Evolutionary conservation across 108 stramenopile species (phyloP), one percentile per base, ranked within the genome.

Genomic region (Thalassiosira profunda): DNA sequence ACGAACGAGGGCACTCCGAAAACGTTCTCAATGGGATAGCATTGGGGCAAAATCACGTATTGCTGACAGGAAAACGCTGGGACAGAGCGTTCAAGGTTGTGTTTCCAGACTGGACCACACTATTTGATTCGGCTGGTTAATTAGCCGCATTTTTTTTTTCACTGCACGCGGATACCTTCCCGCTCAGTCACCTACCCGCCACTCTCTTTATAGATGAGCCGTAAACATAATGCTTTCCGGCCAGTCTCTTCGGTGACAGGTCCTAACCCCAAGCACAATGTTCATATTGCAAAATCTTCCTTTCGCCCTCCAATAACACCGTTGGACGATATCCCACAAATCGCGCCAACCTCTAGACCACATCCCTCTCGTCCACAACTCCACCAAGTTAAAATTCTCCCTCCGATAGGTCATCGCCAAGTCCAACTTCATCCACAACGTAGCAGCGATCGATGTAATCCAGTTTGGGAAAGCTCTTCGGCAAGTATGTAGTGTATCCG

Each of bases 21-120:
- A 87, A 95, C 71, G 91, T 92, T 21, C 62, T 95, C 7, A 95
- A 95, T 78, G 94, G 94, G 11, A 92, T 95, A 35, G 92, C 94
- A 1, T 71, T 92, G 26, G 90, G 88, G 0, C 58, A 61, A 18
- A 85, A 92, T 58, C 79, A 86, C 26, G 87, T 86, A 30, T 56
- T 88, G 24, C 35, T 95, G 20, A 91, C 91, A 10, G 94, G 83
- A n/a, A 81, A 84, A 43, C 53, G 65, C 1, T 93, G 92, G 92
- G 81, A 89, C 65, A 59, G 86, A 58, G 90, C 90, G 78, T 90
- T 81, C 70, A 82, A 72, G 40, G 59, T 93, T 17, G 42, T 12
- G 29, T 79, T 79, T 46, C 28, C 46, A 0, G 70, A 79, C 40
- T 79, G 77, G 77, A 63, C 77, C 21, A 63, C 64, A 6, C 43